Evolutionary conservation across 345 rosid genomes (phyloP).

Genomic region (Syzygium jambos): DNA sequence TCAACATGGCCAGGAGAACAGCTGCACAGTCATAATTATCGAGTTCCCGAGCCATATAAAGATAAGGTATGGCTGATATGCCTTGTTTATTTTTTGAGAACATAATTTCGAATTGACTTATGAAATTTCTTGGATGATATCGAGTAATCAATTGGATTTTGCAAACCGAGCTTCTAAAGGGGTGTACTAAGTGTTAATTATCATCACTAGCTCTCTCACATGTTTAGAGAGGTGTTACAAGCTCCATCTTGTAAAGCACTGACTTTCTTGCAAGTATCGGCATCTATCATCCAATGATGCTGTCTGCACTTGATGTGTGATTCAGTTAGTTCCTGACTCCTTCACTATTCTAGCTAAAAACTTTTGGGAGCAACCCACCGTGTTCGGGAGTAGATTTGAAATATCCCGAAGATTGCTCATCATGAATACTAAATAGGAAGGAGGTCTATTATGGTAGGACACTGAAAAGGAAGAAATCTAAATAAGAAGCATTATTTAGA

Average conservation of each 20-base stretch:
- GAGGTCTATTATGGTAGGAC: background rate
- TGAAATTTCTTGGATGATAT: background rate
- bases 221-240: background rate
- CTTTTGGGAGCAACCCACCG: background rate
- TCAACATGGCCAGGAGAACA: background rate
- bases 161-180: background rate
- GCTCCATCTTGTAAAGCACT: background rate
- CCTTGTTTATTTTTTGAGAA: background rate
- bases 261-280: background rate
- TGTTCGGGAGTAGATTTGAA: background rate
- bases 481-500: too few relatives aligned
- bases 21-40: background rate
- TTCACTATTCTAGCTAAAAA: background rate
- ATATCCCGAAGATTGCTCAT: background rate
- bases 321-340: background rate
- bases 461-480: fast-evolving
- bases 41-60: background rate
- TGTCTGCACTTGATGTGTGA: background rate
- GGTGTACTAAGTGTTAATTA: background rate
- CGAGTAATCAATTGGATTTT: background rate
- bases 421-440: background rate
- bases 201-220: background rate
- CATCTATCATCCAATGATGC: background rate
- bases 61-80: background rate
- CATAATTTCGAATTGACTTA: background rate